Conservation (phyloP, 257 asterid species). For the Nicotiana sylvestris region DNA sequence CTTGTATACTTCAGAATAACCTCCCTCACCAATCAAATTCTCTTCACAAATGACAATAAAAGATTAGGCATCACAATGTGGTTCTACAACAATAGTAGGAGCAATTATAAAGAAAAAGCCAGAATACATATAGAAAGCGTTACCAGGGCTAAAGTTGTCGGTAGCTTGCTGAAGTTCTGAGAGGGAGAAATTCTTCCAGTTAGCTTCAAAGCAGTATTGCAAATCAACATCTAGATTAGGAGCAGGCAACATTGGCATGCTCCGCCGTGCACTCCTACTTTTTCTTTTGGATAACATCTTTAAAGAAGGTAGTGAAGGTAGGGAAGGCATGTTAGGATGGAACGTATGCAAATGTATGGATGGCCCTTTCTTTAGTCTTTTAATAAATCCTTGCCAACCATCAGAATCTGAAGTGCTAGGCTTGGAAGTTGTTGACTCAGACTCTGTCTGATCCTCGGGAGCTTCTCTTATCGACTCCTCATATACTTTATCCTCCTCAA, state of each 20-base stretch:
- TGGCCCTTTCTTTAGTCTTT: constrained; percentile 73
- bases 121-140: too few relatives aligned
- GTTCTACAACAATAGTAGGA: background rate
- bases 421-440: constrained; percentile 29
- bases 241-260: constrained; percentile 56
- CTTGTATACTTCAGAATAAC: constrained; percentile 91
- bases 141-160: constrained; percentile 67
- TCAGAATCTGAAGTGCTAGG: constrained; percentile 43
- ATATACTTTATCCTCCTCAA: constrained; percentile 21
- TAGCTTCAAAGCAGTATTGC: constrained; percentile 60
- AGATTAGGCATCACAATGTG: background rate
- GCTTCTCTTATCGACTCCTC: constrained; percentile 37
- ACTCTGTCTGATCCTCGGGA: constrained; percentile 31
- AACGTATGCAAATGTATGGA: constrained; percentile 44
- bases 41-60: constrained; percentile 27
- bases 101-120: too few relatives aligned
- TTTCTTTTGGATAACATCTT: constrained; percentile 66
- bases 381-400: constrained; percentile 70
- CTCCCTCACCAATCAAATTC: constrained; percentile 89
- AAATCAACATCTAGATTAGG: constrained; percentile 47
- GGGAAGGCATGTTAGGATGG: constrained; percentile 69
- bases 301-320: constrained; percentile 67
- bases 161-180: constrained; percentile 69
- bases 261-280: constrained; percentile 36
- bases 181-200: constrained; percentile 83